Conservation (phyloP, 768 basidiomycete genomes). For the Amanita exitialis region DNA sequence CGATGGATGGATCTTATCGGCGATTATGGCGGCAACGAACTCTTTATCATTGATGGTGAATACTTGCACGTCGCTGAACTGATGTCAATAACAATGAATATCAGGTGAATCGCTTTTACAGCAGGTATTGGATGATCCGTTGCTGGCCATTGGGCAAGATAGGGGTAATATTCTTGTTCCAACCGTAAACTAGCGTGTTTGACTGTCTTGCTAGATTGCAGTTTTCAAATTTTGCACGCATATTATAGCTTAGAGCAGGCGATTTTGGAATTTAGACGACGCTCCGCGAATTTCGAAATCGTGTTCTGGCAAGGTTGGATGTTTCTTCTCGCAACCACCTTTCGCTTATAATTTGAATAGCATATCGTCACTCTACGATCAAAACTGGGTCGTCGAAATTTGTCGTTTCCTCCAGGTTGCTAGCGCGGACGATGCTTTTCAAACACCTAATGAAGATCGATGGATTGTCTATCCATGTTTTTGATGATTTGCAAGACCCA, state of each 20-base stretch:
- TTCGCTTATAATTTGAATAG: constrained; percentile 18
- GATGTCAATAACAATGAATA: neutral
- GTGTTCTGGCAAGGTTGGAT: constrained; percentile 48
- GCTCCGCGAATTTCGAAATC: constrained; percentile 49
- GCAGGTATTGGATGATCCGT: constrained; percentile 44
- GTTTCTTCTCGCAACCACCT: neutral
- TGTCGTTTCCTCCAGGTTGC: constrained; percentile 31
- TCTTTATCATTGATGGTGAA: constrained; percentile 56
- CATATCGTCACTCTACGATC: constrained; percentile 30
- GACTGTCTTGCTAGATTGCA: constrained; percentile 25
- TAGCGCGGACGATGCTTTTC: constrained; percentile 44
- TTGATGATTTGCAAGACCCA: constrained; percentile 33
- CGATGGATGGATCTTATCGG: constrained; percentile 59
- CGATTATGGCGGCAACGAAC: constrained; percentile 60
- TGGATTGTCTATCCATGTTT: constrained; percentile 32
- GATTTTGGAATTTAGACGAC: constrained; percentile 35
- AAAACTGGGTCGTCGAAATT: constrained; percentile 25
- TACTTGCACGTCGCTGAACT: neutral
- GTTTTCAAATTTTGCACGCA: constrained; percentile 59
- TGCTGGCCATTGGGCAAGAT: constrained; percentile 46
- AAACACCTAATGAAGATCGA: constrained; percentile 34
- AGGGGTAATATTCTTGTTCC: constrained; percentile 23
- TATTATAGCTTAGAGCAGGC: constrained; percentile 41
- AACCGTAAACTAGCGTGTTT: neutral
- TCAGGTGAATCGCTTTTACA: constrained; percentile 56